Conservation (phyloP, 495 filamentous ascomycete genomes). For the Neurospora sp. region DNA sequence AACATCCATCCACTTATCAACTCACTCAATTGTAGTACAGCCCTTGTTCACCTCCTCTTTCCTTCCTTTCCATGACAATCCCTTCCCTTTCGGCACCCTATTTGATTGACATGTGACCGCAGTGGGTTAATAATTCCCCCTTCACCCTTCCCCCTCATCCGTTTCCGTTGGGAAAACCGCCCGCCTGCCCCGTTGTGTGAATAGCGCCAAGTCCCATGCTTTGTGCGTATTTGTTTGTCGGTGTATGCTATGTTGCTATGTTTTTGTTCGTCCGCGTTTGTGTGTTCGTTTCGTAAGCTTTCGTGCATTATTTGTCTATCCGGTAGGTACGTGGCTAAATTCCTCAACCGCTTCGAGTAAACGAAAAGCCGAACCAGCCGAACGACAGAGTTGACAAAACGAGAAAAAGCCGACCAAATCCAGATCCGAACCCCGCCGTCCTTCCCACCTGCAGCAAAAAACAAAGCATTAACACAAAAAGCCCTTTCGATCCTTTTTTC, state of each 20-base stretch:
- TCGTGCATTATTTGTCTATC: not conserved
- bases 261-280: not conserved
- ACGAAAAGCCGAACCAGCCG: not conserved
- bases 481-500: not conserved
- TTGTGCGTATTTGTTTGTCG: not conserved
- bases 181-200: not conserved
- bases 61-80: not conserved
- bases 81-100: not conserved
- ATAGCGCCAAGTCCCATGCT: not conserved
- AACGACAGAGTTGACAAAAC: not conserved
- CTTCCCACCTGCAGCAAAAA: not conserved
- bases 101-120: not conserved
- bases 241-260: not conserved
- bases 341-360: not conserved
- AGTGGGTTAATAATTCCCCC: not conserved
- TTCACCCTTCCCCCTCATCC: not conserved
- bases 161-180: not conserved
- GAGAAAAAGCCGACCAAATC: not conserved
- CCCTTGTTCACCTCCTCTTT: not conserved
- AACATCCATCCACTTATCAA: not conserved
- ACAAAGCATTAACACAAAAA: not conserved
- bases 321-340: not conserved
- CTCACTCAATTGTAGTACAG: not conserved
- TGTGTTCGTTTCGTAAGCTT: not conserved
- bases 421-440: not conserved